These are phyloP conservation scores for Podaxis sp. DNA, from an alignment of 768 basidiomycete genomes.

Conservation along the genomic window DNA sequence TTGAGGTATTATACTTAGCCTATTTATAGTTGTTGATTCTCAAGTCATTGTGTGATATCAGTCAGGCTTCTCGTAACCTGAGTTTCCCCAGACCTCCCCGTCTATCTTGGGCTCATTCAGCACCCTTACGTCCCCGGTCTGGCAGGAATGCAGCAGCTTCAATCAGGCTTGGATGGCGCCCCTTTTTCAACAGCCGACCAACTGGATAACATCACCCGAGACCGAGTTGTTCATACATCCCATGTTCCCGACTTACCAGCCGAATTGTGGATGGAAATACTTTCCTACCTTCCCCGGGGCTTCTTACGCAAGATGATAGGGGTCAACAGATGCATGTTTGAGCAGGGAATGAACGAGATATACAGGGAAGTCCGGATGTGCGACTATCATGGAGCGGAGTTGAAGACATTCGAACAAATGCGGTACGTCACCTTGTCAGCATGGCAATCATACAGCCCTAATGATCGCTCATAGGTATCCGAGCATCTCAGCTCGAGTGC, in stretches of 20 bases:
- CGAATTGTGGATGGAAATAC: constrained; percentile 28
- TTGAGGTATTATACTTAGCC: background rate
- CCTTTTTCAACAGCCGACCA: background rate
- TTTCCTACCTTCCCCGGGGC: constrained; percentile 23
- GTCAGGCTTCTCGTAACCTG: background rate
- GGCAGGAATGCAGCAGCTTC: background rate
- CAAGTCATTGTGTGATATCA: background rate
- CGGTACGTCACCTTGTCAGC: constrained; percentile 13
- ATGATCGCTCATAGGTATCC: constrained; percentile 13
- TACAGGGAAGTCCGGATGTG: constrained; percentile 28
- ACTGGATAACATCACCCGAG: background rate
- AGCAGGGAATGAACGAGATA: constrained; percentile 28
- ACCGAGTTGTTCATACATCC: background rate
- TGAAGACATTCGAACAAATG: constrained; percentile 24
- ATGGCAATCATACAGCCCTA: background rate
- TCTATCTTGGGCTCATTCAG: background rate
- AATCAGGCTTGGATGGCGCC: background rate
- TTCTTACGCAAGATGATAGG: constrained; percentile 26
- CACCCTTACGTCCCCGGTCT: background rate
- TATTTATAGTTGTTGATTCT: background rate
- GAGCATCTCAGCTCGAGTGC: constrained; percentile 23
- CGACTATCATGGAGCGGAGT: constrained; percentile 21
- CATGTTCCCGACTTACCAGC: constrained; percentile 23
- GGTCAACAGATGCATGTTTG: constrained; percentile 27
- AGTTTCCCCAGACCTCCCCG: background rate